Evolutionary conservation across 2,329 filamentous ascomycete genomes (phyloP).

Genomic region (Clarireedia paspali): DNA sequence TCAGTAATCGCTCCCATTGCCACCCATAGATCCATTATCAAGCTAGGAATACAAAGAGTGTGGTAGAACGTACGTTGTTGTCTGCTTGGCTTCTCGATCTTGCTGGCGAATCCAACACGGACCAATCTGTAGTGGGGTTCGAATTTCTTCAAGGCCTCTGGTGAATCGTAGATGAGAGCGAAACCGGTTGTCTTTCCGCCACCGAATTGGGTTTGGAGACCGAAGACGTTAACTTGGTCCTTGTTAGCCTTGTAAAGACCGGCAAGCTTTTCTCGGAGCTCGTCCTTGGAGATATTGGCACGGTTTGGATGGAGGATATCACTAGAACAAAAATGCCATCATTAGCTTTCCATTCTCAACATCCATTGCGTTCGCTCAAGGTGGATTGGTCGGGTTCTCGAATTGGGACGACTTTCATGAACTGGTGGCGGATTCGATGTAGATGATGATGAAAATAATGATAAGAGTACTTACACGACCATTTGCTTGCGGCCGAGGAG

Average conservation of each 20-base stretch:
- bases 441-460: constrained; percentile 10
- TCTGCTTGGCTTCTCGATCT: constrained; percentile 96
- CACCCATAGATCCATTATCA: not conserved
- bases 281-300: constrained; percentile 97
- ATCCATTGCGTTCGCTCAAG: constrained; percentile 3
- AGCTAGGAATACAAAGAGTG: constrained; percentile 2
- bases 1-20: constrained; percentile 16
- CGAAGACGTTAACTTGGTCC: constrained; percentile 96
- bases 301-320: constrained; percentile 99
- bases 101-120: constrained; percentile 82
- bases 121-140: constrained; percentile 97
- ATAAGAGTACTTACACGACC: constrained; percentile 75
- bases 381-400: not conserved
- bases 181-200: constrained; percentile 99
- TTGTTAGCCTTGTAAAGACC: constrained; percentile 97
- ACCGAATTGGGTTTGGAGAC: constrained; percentile 97
- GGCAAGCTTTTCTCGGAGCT: constrained; percentile 91
- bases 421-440: constrained; percentile 11
- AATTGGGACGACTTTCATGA: not conserved
- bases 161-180: constrained; percentile 95
- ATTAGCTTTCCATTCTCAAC: constrained; percentile 14
- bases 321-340: constrained; percentile 45
- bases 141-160: constrained; percentile 99
- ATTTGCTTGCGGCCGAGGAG: constrained; percentile 99
- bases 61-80: constrained; percentile 82